Evolutionary conservation across 1,284 basidiomycete species (phyloP).

Genomic region (Serendipita sp.): DNA sequence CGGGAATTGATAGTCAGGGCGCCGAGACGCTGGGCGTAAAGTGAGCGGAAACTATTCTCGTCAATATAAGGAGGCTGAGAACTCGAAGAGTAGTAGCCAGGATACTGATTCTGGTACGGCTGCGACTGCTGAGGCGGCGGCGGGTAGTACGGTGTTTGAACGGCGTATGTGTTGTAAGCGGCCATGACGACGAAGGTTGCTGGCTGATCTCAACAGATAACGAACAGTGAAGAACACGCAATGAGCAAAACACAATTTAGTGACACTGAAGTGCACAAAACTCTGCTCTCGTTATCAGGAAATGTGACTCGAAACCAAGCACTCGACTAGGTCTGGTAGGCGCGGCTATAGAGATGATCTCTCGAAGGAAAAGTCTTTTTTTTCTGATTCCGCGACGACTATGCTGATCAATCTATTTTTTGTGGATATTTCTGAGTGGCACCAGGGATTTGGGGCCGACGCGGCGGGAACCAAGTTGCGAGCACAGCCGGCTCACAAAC

Average conservation of each 20-base stretch:
- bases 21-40: slow-evolving; percentile 63
- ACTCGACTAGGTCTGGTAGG: not conserved
- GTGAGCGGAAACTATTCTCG: slow-evolving; percentile 65
- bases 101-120: slow-evolving; percentile 19
- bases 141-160: slow-evolving; percentile 18
- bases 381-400: not conserved
- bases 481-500: not conserved
- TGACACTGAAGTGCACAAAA: not conserved
- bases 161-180: slow-evolving; percentile 6
- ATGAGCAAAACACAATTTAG: not conserved
- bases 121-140: slow-evolving; percentile 33
- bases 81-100: slow-evolving; percentile 7
- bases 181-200: not conserved
- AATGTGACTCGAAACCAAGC: not conserved
- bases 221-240: not conserved
- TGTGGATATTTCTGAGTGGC: not conserved
- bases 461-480: not conserved
- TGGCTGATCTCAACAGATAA: slow-evolving; percentile 4
- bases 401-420: slow-evolving; percentile 5
- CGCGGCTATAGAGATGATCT: not conserved
- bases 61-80: slow-evolving; percentile 41
- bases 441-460: not conserved
- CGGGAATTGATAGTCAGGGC: slow-evolving; percentile 91
- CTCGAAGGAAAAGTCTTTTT: not conserved
- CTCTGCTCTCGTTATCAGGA: not conserved